A percentile compares a stretch with the other conserved stretches of the same genome.
phyloP scores from a whole-genome alignment of 176 grass and related monocot species.

The Avena insularis region DNA sequence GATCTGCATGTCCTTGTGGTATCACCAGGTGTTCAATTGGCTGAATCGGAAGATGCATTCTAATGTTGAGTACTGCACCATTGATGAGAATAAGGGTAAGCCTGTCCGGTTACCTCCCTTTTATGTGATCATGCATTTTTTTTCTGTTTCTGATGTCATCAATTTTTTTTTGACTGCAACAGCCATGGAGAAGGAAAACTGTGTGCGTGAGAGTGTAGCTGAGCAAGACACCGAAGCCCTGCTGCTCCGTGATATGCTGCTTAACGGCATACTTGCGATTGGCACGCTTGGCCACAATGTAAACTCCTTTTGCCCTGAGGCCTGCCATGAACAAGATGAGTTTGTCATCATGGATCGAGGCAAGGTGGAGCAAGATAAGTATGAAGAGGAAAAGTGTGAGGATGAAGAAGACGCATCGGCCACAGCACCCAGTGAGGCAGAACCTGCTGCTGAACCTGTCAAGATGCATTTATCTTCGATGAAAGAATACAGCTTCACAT shows the following conservation, averaged over 20 bases:
- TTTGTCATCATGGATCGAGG: constrained; percentile 28
- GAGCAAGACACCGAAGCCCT: constrained; percentile 88
- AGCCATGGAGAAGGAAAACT: constrained; percentile 58
- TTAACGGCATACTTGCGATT: constrained; percentile 81
- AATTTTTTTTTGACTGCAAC: constrained; percentile 11
- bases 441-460: neutral
- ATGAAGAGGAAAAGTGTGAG: constrained; percentile 43
- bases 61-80: constrained; percentile 61
- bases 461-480: constrained; percentile 50
- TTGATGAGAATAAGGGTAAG: constrained; percentile 62
- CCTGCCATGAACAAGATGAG: constrained; percentile 45
- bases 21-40: constrained; percentile 77
- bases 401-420: constrained; percentile 9
- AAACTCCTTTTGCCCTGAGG: constrained; percentile 46
- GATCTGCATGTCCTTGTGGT: constrained; percentile 45
- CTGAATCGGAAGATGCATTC: constrained; percentile 74
- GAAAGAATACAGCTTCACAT: constrained; percentile 52
- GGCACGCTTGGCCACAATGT: constrained; percentile 77
- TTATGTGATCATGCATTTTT: constrained; percentile 27
- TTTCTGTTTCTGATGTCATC: constrained; percentile 33
- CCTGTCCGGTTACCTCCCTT: constrained; percentile 37
- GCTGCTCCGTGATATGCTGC: constrained; percentile 77
- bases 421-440: constrained; percentile 15
- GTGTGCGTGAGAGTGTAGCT: constrained; percentile 31
- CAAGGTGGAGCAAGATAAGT: constrained; percentile 45